A percentile compares a stretch with the other conserved stretches of the same genome.
phyloP scores from a whole-genome alignment of 139 green algal species.

The Chlorella vulgaris region DNA sequence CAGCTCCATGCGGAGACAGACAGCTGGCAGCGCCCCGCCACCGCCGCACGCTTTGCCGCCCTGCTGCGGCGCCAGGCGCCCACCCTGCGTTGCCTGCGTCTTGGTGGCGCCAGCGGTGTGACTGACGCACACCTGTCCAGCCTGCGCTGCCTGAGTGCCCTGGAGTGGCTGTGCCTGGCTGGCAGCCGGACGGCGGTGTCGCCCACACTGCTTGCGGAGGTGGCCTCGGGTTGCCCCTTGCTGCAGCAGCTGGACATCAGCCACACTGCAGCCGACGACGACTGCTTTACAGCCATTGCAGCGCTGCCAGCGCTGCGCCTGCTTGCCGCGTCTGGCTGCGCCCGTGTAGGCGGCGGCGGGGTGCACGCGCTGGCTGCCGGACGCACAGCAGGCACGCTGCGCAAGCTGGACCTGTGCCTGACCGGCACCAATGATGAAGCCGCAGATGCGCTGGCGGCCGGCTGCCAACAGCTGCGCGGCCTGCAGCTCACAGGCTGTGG shows the following conservation, averaged over 20 bases:
- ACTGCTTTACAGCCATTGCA: background rate
- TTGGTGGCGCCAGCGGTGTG: constrained; percentile 19
- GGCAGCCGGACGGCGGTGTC: background rate
- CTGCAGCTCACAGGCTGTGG: constrained; percentile 21
- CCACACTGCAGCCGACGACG: constrained; percentile 1
- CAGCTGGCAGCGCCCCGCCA: constrained; percentile 24
- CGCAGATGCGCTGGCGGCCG: background rate
- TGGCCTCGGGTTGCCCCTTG: background rate
- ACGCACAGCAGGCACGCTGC: background rate
- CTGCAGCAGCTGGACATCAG: constrained; percentile 23
- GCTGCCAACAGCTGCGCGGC: background rate
- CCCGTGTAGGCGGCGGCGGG: background rate
- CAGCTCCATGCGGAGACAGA: constrained; percentile 20
- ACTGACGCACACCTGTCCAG: constrained; percentile 14
- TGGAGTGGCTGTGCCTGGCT: constrained; percentile 3
- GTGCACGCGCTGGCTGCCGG: constrained; percentile 3
- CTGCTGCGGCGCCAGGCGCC: constrained; percentile 12
- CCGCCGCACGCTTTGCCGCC: constrained; percentile 10
- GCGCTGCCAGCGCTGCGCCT: background rate
- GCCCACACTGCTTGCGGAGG: constrained; percentile 5
- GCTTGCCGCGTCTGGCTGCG: constrained; percentile 4
- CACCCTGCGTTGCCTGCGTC: constrained; percentile 15
- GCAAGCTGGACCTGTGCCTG: constrained; percentile 15
- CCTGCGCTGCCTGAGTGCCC: background rate
- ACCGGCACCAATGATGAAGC: background rate